Base-by-base conservation (phyloP, 805 yeast species). In the Groenewaldozyma tartarivorans region DNA sequence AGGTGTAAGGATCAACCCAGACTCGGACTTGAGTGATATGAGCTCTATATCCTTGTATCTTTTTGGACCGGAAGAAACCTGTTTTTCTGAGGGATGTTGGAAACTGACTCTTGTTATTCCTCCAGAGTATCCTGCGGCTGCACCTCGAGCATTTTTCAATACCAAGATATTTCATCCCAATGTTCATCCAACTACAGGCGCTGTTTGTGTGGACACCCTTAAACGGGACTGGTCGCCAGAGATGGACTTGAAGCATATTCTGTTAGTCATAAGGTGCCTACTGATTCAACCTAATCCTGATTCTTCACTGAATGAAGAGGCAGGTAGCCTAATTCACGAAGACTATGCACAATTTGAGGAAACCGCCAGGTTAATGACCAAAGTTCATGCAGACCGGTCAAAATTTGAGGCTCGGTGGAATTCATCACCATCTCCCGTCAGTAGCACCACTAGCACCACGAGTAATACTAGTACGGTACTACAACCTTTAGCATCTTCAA, bases 51-150 rank as follows among this genome's bases (percentile, higher is more conserved):
- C 30, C 4, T 26, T 43, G 26, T 16, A 22, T 29, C 16, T 38
- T 16, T 19, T 38, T 15, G 72, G 72, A 36, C 71, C 70, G 2
- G 48, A 49, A 3, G 69, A 66, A 36, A 64, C 71, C 16, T 63
- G 60, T 4, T 72, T 58, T 51, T 61, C 67, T 42, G 58, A 62
- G 33, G 77, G 76, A 15, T 61, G 67, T 42, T 72, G 76, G 75
- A 54, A 53, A 37, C 53, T 72, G 20, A 56, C 56, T 6, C 67
- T 72, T 29, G 40, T 41, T 4, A 61, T 69, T 3, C 58, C 64
- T 9, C 22, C 44, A 1, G 58, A 55, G 21, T 72, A 72, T 46
- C 77, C 77, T 3, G 52, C 57, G 15, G 44, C 49, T 5, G 74
- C 77, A 1, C 77, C 77, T 1, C 53, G 46, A 19, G 67, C 73